phyloP scores from a whole-genome alignment of 352 stramenopile genomes.

The Pythium vanterpoolii region DNA sequence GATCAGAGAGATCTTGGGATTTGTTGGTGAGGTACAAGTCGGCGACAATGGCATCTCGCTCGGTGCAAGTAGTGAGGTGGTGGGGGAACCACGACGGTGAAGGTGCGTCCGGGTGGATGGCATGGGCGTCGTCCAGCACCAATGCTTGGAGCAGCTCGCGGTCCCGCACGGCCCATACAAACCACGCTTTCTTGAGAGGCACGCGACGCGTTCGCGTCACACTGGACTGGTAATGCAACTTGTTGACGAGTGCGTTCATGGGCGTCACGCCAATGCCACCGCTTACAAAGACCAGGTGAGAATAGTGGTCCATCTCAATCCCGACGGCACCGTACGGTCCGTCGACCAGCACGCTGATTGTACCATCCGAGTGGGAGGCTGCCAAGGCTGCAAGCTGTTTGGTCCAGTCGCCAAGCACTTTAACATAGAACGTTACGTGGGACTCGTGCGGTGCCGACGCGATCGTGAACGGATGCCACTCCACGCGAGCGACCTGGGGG shows the following conservation, averaged over 20 bases:
- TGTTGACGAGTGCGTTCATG: constrained; percentile 49
- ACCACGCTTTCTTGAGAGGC: constrained; percentile 32
- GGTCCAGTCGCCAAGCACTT: constrained; percentile 62
- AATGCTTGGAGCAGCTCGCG: constrained; percentile 32
- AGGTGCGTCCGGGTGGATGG: background rate
- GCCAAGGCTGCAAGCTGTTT: constrained; percentile 37
- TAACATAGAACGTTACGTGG: constrained; percentile 70
- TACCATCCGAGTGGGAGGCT: background rate
- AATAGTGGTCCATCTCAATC: constrained; percentile 53
- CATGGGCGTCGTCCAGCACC: constrained; percentile 9
- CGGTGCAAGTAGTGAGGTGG: background rate
- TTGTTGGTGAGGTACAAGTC: background rate
- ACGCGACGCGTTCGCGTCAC: constrained; percentile 1
- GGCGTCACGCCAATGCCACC: constrained; percentile 53
- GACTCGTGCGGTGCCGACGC: constrained; percentile 67
- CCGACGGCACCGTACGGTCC: constrained; percentile 44
- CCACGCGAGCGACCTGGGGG: constrained; percentile 47
- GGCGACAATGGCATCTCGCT: background rate
- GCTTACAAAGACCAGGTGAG: constrained; percentile 44
- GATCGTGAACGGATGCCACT: constrained; percentile 91
- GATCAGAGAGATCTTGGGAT: background rate
- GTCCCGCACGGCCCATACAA: constrained; percentile 45
- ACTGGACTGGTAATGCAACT: constrained; percentile 26
- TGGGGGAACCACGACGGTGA: constrained; percentile 26
- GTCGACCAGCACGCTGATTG: constrained; percentile 39